A percentile compares a stretch with the other conserved stretches of the same genome.
Evolutionary conservation across 192 early-diverging fungal species (phyloP).

Genomic region (Phlyctochytrium arcticum): DNA sequence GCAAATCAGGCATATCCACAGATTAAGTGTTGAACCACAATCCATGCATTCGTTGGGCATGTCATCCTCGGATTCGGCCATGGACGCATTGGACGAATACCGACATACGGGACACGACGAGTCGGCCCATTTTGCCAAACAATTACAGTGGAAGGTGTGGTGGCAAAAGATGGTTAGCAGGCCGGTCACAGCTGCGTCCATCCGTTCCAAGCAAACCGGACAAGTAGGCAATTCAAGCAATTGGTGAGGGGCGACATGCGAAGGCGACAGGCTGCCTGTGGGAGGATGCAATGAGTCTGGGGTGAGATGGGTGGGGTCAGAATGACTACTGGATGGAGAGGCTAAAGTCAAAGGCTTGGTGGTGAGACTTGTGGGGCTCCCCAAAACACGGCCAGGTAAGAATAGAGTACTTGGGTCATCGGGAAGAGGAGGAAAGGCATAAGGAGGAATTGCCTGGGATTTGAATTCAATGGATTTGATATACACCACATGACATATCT

Average conservation of each 20-base stretch:
- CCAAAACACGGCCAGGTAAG: background rate
- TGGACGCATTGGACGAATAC: conserved; percentile 56
- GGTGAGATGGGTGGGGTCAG: background rate
- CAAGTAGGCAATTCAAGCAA: conserved; percentile 85
- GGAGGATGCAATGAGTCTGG: background rate
- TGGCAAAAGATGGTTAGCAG: conserved; percentile 90
- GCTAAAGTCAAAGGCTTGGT: background rate
- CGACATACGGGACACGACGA: conserved; percentile 87
- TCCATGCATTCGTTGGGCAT: conserved; percentile 61
- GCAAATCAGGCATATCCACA: conserved; percentile 98
- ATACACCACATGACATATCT: conserved; percentile 68
- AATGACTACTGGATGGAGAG: background rate
- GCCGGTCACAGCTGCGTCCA: conserved; percentile 87
- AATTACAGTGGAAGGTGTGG: conserved; percentile 92
- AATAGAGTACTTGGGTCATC: conserved; percentile 30
- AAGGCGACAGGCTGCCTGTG: background rate
- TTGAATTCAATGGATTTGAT: conserved; percentile 68
- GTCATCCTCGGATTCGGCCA: conserved; percentile 22
- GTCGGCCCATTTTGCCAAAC: conserved; percentile 89
- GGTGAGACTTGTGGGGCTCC: background rate
- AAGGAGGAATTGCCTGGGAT: conserved; percentile 51
- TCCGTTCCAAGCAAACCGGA: conserved; percentile 93
- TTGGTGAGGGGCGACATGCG: background rate
- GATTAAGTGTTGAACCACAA: conserved; percentile 70
- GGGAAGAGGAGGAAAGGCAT: conserved; percentile 44